Percentiles rank a stretch among this genome's conserved stretches.
Conservation (phyloP, 208 protist genomes). For the Porcisia hertigi region DNA sequence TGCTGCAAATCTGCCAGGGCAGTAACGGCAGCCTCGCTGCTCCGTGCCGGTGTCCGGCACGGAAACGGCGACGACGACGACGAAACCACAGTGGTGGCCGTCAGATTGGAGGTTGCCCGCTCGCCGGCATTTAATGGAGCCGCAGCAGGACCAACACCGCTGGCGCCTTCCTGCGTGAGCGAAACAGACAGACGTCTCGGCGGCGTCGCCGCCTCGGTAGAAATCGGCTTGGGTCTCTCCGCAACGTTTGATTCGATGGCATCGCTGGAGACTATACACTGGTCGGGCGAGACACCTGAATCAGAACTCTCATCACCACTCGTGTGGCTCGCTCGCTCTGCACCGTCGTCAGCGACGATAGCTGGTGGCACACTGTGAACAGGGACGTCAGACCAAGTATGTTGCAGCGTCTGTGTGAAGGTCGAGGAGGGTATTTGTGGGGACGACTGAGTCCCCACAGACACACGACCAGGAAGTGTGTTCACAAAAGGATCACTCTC, state of each 20-base stretch:
- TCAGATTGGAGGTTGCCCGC: background rate
- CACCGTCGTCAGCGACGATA: background rate
- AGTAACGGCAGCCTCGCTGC: constrained; percentile 47
- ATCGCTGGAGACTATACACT: background rate
- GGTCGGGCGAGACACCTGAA: background rate
- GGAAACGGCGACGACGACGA: constrained; percentile 7
- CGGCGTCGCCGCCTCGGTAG: background rate
- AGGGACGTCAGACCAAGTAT: background rate
- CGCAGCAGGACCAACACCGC: background rate
- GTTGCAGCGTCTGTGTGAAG: background rate
- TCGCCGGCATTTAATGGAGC: background rate
- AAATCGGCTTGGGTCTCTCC: background rate
- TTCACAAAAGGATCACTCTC: background rate
- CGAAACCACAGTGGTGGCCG: background rate
- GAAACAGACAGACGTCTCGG: background rate
- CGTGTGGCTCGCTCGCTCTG: background rate
- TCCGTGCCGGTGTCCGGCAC: constrained; percentile 21
- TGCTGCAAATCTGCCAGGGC: constrained; percentile 64
- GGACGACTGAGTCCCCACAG: background rate
- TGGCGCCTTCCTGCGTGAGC: background rate
- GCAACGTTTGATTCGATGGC: background rate
- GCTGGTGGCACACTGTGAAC: background rate
- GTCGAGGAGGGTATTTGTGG: background rate
- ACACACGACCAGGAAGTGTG: background rate
- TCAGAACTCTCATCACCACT: background rate